A percentile compares a stretch with the other conserved stretches of the same genome.
These are phyloP conservation scores for Mycena belliarum DNA, from an alignment of 768 basidiomycete genomes.

Conservation along the genomic window DNA sequence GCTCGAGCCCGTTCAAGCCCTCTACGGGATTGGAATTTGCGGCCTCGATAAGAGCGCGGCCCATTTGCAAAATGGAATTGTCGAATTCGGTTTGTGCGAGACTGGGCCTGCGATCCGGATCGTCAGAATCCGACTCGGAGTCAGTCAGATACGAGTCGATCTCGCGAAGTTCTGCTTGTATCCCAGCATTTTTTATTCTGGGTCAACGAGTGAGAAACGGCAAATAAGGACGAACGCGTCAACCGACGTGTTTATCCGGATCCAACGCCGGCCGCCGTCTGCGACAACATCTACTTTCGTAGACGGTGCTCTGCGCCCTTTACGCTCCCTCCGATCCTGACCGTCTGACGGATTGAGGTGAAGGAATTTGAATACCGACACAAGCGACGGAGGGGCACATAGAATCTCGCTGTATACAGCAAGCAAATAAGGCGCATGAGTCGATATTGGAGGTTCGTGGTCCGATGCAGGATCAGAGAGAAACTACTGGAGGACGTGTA, in stretches of 20 bases:
- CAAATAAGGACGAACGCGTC: not conserved
- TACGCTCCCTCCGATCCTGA: conserved; percentile 10
- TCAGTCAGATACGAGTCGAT: conserved; percentile 81
- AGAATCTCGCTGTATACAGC: conserved; percentile 83
- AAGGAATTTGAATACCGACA: conserved; percentile 56
- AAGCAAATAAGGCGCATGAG: conserved; percentile 79
- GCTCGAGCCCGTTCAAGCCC: conserved; percentile 28
- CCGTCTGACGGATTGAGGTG: conserved; percentile 4
- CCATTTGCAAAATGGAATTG: conserved; percentile 75
- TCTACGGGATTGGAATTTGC: conserved; percentile 59
- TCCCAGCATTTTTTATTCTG: conserved; percentile 76
- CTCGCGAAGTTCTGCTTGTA: conserved; percentile 81
- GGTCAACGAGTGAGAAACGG: not conserved
- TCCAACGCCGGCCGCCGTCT: conserved; percentile 75
- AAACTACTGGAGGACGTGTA: conserved; percentile 55
- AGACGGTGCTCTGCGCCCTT: conserved; percentile 13
- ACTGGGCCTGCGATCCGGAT: conserved; percentile 34
- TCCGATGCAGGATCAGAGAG: conserved; percentile 49
- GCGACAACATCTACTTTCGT: conserved; percentile 84
- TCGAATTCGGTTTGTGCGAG: conserved; percentile 59
- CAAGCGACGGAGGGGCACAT: conserved; percentile 56
- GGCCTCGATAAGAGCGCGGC: conserved; percentile 62
- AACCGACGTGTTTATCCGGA: conserved; percentile 83
- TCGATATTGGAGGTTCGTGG: conserved; percentile 55
- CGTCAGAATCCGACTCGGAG: conserved; percentile 49